Conservation (phyloP, 768 basidiomycete species). For the Hebeloma cylindrosporum region DNA sequence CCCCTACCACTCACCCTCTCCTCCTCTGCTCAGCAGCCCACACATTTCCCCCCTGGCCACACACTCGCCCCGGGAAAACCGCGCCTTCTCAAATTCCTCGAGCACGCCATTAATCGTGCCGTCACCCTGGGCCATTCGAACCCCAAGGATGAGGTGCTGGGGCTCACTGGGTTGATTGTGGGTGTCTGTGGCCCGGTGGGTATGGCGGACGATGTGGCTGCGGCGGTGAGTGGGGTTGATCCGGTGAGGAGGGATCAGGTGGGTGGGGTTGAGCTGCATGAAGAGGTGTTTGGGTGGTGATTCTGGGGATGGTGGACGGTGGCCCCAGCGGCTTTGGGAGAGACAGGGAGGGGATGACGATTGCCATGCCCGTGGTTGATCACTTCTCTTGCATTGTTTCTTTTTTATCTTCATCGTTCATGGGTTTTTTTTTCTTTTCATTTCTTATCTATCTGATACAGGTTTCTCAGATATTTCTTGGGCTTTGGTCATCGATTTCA, state of each 20-base stretch:
- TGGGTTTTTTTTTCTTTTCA: too few species aligned
- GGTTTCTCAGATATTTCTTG: too few species aligned
- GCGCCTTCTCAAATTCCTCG: constrained; percentile 43
- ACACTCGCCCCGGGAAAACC: constrained; percentile 57
- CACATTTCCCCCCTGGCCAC: constrained; percentile 27
- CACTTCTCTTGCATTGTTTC: too few species aligned
- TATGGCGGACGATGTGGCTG: constrained; percentile 48
- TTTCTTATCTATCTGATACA: too few species aligned
- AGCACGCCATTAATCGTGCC: constrained; percentile 42
- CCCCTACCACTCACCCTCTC: too few species aligned
- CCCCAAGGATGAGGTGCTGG: constrained; percentile 35
- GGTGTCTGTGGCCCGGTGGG: constrained; percentile 59
- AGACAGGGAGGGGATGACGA: too few species aligned
- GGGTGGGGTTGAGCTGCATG: constrained; percentile 60
- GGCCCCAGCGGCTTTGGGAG: too few species aligned
- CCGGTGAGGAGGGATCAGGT: constrained; percentile 44
- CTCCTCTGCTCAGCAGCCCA: too few species aligned
- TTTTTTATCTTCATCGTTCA: too few species aligned
- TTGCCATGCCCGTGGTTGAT: too few species aligned
- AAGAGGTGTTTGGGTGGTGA: constrained; percentile 32
- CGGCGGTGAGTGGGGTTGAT: constrained; percentile 46
- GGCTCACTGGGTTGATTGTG: constrained; percentile 56
- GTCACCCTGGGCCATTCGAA: constrained; percentile 38
- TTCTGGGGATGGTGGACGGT: too few species aligned
- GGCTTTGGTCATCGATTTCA: too few species aligned